Conservation (phyloP, 1,139 yeast species). For the Meyerozyma smithsonii region DNA sequence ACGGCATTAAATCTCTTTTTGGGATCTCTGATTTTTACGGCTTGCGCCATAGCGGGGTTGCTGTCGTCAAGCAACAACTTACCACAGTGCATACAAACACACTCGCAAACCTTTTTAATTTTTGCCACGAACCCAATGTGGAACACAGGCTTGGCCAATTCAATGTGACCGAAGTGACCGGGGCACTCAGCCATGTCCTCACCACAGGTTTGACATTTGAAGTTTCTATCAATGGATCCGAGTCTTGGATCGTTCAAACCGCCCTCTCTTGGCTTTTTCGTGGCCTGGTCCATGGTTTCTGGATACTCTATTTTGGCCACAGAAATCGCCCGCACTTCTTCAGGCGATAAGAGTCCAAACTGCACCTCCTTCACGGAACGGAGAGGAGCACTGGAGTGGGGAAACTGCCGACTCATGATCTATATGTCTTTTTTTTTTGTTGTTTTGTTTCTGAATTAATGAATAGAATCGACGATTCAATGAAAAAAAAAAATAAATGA, state of each 20-base stretch:
- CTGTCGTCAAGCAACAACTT: slow-evolving; percentile 83
- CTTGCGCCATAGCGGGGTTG: slow-evolving; percentile 83
- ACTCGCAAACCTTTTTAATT: slow-evolving; percentile 92
- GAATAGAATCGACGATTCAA: slow-evolving; percentile 4
- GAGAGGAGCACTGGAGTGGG: slow-evolving; percentile 96
- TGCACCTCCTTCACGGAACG: slow-evolving; percentile 96
- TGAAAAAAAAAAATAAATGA: slow-evolving; percentile 2
- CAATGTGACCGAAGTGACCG: slow-evolving; percentile 99
- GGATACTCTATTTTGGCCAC: slow-evolving; percentile 98
- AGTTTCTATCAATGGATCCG: slow-evolving; percentile 95
- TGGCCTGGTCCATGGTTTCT: slow-evolving; percentile 97
- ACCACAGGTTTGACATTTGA: slow-evolving; percentile 98
- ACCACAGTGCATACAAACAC: slow-evolving; percentile 98
- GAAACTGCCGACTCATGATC: slow-evolving; percentile 58
- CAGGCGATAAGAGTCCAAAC: slow-evolving; percentile 96
- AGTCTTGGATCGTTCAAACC: slow-evolving; percentile 96
- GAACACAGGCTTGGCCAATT: slow-evolving; percentile 95
- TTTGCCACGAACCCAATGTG: slow-evolving; percentile 94
- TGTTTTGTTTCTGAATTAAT: slow-evolving; percentile 3
- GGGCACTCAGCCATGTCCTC: slow-evolving; percentile 99
- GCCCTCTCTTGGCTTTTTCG: slow-evolving; percentile 91
- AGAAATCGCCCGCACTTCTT: slow-evolving; percentile 93
- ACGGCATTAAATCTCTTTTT: slow-evolving; percentile 95
- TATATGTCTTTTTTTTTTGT: slow-evolving; percentile 8
- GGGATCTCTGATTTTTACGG: slow-evolving; percentile 85